Evolutionary conservation across 306 rosid genomes (phyloP), one percentile per base, ranked within the genome.

Genomic region (Cicer chorassanicum): DNA sequence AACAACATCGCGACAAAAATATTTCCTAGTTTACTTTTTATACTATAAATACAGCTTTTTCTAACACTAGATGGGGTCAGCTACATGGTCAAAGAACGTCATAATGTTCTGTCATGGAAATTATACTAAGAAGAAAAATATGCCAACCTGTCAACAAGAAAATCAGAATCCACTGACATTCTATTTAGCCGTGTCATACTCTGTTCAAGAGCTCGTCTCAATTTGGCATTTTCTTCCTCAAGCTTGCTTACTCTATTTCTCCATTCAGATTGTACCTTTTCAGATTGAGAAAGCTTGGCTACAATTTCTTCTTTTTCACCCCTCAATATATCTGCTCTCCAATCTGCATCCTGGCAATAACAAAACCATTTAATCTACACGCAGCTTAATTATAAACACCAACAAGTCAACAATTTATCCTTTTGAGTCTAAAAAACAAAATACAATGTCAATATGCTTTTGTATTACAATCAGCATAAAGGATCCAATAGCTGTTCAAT

Each of bases 151-250:
- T 94, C 98, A 72, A 94, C 98, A 57, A 94, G 94, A 80, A 61
- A 94, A 90, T 94, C 98, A 63, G 98, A 94, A 86, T 94, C 98
- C 78, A 94, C 72, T 11, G 98, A 94, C 98, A 94, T 94, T 83
- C 98, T 90, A 84, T 90, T 94, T 60, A 94, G 89, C 85, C 89
- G 85, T 48, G 97, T 94, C 97, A 94, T 94, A 80, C 95, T 90
- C 78, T 89, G 96, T 73, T 94, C 98, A 84, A 94, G 83, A 81
- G 94, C 97, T 53, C 89, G 94, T 45, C 96, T 90, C 68, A 94
- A 59, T 79, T 84, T 91, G 59, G 97, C 90, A 87, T 91, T 94
- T 72, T 94, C 98, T 80, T 94, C 98, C 87, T 94, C 98, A 36
- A 91, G 88, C 80, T 91, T 94, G 83, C 85, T 86, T 73, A 90